Base-by-base conservation (phyloP, 768 basidiomycete species). In the Tylopilus intermedius region DNA sequence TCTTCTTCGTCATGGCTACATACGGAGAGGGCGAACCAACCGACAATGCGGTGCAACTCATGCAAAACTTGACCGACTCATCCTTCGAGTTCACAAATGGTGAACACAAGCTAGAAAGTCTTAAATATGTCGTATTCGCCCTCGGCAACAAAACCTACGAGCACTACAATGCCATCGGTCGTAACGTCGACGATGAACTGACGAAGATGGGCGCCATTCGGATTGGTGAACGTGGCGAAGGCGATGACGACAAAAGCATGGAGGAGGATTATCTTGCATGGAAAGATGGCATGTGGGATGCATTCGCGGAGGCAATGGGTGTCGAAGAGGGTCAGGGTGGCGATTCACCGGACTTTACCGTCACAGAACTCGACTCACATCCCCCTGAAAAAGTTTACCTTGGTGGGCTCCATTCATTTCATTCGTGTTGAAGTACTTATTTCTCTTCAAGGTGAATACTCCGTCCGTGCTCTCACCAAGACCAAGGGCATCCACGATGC, bases 231-330 rank as follows among this genome's bases (percentile, higher is more conserved):
- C 78, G 87, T 37, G 95, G 95, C 9, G 94, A 98, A 71, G 95
- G 95, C 58, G 96, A 99, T 65, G 95, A 99, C 65, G 96, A 99
- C 72, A 96, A 96, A 77, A 93, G 89, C 66, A 97, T 99, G 94
- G 95, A 99, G 69, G 95, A 99, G 74, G 95, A 99, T 70, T 99
- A 98, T 68, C 81, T 99, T 11, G 94, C 91, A 62, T 99, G 95
- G 95, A 99, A 98, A 71, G 95, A 99, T 65, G 80, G 78, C 60
- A 94, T 98, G 94, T 98, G 94, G 90, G 85, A 88, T 15, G 83
- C 84, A 5, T 90, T 98, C 55, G 79, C 93, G n/a, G 68, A 76
- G 50, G 80, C 80, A 21, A 80, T 97, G 79, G 79, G 80, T 48
- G 92, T 96, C 47, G 94, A 97, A 69, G 96, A 97, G 69, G 95